Conservation (phyloP, 495 filamentous ascomycete genomes). For the Aspergillus biplanus region DNA sequence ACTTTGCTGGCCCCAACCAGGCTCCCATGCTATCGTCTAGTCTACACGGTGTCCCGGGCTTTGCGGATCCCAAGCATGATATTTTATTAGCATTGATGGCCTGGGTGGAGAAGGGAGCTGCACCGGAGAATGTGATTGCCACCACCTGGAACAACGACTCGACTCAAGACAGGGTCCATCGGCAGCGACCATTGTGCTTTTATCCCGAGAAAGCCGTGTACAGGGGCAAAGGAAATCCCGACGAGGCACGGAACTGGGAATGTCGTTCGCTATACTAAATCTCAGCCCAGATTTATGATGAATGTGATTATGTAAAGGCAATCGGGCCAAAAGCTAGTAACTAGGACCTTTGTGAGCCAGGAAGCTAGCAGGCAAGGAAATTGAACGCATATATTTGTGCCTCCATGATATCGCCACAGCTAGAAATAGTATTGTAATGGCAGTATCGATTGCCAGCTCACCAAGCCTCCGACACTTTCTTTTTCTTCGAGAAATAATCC, state of each 20-base stretch:
- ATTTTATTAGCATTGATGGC: slow-evolving; percentile 51
- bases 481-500: no score
- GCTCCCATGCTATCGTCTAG: slow-evolving; percentile 8
- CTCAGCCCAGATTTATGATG: no score
- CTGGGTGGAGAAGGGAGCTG: slow-evolving; percentile 54
- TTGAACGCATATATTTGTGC: no score
- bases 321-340: no score
- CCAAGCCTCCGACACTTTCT: no score
- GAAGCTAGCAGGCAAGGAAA: no score
- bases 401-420: no score
- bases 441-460: no score
- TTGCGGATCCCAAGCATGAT: slow-evolving; percentile 47
- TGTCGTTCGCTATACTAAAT: no score
- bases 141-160: slow-evolving; percentile 45
- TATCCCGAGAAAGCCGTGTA: slow-evolving; percentile 37
- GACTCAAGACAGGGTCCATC: slow-evolving; percentile 38
- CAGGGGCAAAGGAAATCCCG: slow-evolving; percentile 3
- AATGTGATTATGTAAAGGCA: no score
- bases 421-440: no score
- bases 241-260: slow-evolving; percentile 1
- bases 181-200: slow-evolving; percentile 49
- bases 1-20: slow-evolving; percentile 34
- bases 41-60: slow-evolving; percentile 43
- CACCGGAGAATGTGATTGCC: slow-evolving; percentile 45
- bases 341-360: no score